These are phyloP conservation scores for Dissophora globulifera DNA, from an alignment of 192 early-diverging fungal species.

Conservation along the genomic window DNA sequence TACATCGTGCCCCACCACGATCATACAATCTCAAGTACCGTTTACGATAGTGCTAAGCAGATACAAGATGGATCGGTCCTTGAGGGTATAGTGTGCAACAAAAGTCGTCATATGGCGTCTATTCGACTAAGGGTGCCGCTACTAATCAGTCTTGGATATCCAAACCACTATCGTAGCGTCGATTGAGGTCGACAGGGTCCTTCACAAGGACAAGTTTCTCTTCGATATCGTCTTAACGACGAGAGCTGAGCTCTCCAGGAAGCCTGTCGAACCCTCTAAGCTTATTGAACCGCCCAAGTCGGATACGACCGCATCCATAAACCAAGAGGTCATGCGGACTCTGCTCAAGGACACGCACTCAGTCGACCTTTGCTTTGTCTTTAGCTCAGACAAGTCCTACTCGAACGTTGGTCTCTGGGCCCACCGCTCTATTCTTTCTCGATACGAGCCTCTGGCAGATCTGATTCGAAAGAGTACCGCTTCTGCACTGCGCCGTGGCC, in stretches of 20 bases:
- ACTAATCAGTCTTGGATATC: too few relatives aligned
- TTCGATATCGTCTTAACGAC: neutral
- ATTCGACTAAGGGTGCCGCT: too few relatives aligned
- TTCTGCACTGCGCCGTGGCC: too few relatives aligned
- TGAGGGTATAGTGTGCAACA: too few relatives aligned
- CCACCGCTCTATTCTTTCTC: neutral
- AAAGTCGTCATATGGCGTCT: too few relatives aligned
- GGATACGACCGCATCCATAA: too few relatives aligned
- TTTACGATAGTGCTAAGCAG: too few relatives aligned
- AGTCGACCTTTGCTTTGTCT: slow-evolving; percentile 13
- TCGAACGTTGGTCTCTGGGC: slow-evolving; percentile 13
- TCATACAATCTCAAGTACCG: too few relatives aligned
- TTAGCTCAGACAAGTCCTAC: slow-evolving; percentile 1
- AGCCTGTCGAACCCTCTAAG: neutral
- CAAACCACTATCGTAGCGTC: neutral
- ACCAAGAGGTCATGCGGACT: neutral
- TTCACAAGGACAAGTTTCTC: neutral
- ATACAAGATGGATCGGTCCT: too few relatives aligned
- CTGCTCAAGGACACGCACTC: slow-evolving; percentile 15
- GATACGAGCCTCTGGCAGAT: slow-evolving; percentile 1
- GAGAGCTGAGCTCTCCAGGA: neutral
- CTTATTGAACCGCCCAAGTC: too few relatives aligned
- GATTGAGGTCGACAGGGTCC: neutral
- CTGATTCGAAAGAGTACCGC: neutral
- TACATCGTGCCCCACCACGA: too few relatives aligned